A percentile compares a stretch with the other conserved stretches of the same genome.
phyloP scores from a whole-genome alignment of 192 early-diverging fungal species.

The Linnemannia schmuckeri region DNA sequence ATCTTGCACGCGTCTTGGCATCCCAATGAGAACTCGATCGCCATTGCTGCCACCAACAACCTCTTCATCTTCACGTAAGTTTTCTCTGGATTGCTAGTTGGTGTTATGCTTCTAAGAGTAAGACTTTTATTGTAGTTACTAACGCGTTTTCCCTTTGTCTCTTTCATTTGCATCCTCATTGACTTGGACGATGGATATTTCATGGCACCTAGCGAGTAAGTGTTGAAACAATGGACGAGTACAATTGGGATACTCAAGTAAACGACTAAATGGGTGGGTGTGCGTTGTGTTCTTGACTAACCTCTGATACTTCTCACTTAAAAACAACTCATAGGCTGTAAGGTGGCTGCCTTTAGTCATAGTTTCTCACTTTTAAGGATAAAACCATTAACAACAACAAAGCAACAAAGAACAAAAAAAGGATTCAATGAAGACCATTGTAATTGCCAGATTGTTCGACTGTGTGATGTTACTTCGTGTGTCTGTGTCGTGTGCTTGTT shows the following conservation, averaged over 20 bases:
- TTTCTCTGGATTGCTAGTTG: background rate
- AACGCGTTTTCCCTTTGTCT: background rate
- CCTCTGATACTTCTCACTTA: background rate
- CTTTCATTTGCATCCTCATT: background rate
- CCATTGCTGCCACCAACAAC: slow-evolving; percentile 99
- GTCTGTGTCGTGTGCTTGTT: background rate
- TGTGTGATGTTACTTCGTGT: background rate
- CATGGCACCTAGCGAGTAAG: slow-evolving; percentile 11
- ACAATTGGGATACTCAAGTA: background rate
- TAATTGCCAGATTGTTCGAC: background rate
- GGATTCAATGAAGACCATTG: slow-evolving; percentile 1
- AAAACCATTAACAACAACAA: slow-evolving; percentile 2
- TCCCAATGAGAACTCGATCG: slow-evolving; percentile 97
- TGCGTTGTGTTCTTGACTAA: background rate
- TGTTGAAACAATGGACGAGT: background rate
- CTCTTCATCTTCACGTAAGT: slow-evolving; percentile 91
- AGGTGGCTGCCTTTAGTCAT: background rate
- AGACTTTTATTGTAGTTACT: background rate
- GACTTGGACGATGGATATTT: background rate
- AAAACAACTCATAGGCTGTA: background rate
- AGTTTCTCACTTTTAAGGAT: slow-evolving; percentile 3
- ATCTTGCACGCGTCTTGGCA: slow-evolving; percentile 99
- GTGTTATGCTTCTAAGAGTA: too few species aligned
- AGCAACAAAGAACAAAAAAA: background rate
- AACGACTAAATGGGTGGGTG: background rate